Percentiles rank a stretch among this genome's conserved stretches.
Evolutionary conservation across 768 basidiomycete genomes (phyloP).

Genomic region (Xerocomellus chrysenteron): DNA sequence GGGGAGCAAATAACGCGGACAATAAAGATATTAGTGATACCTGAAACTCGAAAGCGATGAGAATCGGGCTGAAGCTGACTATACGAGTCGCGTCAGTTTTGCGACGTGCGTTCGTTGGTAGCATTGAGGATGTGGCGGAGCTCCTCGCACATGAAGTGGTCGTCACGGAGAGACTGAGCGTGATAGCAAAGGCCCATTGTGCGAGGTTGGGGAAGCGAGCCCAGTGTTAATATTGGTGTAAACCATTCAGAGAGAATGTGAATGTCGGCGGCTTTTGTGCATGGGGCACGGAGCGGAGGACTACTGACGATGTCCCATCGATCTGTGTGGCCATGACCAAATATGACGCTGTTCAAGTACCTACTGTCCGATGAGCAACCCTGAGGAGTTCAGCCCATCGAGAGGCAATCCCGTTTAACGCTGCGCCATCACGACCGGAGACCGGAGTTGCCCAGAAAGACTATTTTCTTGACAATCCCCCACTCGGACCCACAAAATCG

Average conservation of each 20-base stretch:
- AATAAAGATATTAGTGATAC: constrained; percentile 5
- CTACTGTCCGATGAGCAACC: background rate
- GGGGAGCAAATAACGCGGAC: background rate
- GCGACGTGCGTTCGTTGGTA: background rate
- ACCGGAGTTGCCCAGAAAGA: background rate
- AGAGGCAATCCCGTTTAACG: background rate
- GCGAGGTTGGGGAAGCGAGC: background rate
- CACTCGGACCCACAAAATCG: too few relatives aligned
- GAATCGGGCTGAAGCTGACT: background rate
- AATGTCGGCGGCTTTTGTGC: background rate
- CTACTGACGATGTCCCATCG: background rate
- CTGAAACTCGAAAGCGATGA: background rate
- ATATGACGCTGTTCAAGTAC: background rate
- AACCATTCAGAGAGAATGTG: too few relatives aligned
- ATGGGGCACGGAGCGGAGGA: constrained; percentile 4
- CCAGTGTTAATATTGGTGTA: background rate
- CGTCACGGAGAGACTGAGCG: background rate
- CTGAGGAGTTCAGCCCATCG: background rate
- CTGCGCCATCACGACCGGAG: background rate
- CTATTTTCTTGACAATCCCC: too few relatives aligned
- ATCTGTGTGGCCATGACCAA: background rate
- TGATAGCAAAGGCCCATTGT: background rate
- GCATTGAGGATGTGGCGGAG: background rate
- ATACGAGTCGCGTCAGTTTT: background rate
- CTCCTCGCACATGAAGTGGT: background rate